Conservation (phyloP, 805 yeast species). For the Spathaspora passalidarum region DNA sequence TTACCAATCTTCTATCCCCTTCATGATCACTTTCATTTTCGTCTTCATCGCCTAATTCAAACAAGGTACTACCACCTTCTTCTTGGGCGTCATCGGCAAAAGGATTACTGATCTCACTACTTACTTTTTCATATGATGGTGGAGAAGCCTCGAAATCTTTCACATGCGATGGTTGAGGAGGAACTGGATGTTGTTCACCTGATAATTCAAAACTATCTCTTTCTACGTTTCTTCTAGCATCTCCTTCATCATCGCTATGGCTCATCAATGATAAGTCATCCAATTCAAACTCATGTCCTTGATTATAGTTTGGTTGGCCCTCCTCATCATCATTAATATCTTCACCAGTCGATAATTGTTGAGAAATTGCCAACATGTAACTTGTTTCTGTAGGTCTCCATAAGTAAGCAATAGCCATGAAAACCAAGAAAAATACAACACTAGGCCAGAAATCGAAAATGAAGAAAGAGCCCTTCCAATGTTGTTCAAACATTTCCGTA, state of each 20-base stretch:
- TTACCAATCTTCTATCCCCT: conserved; percentile 18
- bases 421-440: conserved; percentile 77
- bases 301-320: conserved; percentile 23
- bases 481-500: conserved; percentile 73
- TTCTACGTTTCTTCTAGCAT: conserved; percentile 12
- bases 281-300: conserved; percentile 56
- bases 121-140: conserved; percentile 26
- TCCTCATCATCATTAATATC: conserved; percentile 25
- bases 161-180: conserved; percentile 3
- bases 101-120: conserved; percentile 3
- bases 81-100: neutral
- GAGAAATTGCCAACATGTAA: conserved; percentile 89
- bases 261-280: conserved; percentile 56
- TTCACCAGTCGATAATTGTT: conserved; percentile 84
- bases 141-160: conserved; percentile 22
- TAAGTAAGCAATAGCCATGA: conserved; percentile 78
- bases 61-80: conserved; percentile 29
- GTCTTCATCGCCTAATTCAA: conserved; percentile 41
- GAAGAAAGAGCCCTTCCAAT: conserved; percentile 92
- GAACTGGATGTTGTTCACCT: conserved; percentile 12
- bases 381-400: conserved; percentile 99
- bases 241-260: conserved; percentile 40
- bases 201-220: conserved; percentile 39
- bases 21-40: conserved; percentile 28
- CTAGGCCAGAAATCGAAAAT: conserved; percentile 94